Conservation (phyloP, 345 rosid species). For the Murraya paniculata region DNA sequence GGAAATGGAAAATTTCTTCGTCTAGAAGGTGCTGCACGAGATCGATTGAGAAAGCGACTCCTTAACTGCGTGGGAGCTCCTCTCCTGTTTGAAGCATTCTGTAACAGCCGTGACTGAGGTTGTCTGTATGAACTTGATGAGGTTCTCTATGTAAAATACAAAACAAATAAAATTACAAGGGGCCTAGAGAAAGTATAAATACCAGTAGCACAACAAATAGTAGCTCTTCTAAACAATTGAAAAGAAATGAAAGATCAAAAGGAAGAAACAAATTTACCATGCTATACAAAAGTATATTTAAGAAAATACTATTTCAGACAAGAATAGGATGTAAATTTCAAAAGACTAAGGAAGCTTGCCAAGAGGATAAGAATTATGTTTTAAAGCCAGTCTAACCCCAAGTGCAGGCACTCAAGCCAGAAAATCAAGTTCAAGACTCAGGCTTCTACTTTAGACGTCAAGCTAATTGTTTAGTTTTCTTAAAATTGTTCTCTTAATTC, state of each 20-base stretch:
- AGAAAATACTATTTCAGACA: neutral
- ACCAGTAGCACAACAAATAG: neutral
- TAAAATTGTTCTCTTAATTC: neutral
- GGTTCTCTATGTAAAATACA: constrained; percentile 33
- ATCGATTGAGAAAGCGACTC: constrained; percentile 40
- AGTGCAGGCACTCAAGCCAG: neutral
- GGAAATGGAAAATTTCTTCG: constrained; percentile 61
- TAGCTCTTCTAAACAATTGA: neutral
- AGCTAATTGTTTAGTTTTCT: neutral
- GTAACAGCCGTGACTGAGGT: constrained; percentile 36
- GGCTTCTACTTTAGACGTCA: neutral
- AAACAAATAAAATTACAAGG: neutral
- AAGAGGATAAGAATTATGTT: neutral
- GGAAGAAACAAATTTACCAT: neutral
- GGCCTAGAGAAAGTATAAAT: neutral
- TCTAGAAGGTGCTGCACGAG: constrained; percentile 39
- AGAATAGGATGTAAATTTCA: neutral
- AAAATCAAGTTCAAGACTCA: neutral
- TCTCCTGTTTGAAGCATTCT: constrained; percentile 51
- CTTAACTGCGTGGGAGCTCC: constrained; percentile 41
- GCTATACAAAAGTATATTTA: neutral
- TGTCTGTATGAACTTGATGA: constrained; percentile 37
- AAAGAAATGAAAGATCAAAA: neutral
- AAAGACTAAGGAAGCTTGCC: neutral
- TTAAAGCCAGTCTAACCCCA: neutral